Percentiles rank a stretch among this genome's conserved stretches.
These are phyloP conservation scores for Microbotryum scabiosae DNA, from an alignment of 1,284 basidiomycete species.

Conservation along the genomic window DNA sequence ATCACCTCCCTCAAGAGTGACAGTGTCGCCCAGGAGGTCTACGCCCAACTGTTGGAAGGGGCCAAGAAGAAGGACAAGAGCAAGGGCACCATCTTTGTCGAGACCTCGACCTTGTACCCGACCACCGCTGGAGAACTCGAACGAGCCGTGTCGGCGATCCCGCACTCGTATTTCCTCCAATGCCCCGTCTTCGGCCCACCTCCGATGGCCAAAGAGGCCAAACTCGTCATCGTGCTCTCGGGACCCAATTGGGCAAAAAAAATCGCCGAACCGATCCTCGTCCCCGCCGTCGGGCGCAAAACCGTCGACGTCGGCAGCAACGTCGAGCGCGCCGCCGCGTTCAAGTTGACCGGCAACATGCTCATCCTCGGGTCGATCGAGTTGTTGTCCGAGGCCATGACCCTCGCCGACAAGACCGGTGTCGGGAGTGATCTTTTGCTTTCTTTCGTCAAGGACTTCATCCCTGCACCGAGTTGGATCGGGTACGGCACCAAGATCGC, in stretches of 20 bases:
- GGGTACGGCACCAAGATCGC: conserved; percentile 61
- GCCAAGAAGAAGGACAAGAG: conserved; percentile 15
- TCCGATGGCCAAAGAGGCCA: conserved; percentile 52
- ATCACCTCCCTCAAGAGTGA: conserved; percentile 69
- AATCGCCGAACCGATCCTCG: conserved; percentile 61
- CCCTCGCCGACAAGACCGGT: conserved; percentile 74
- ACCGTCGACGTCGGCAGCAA: conserved; percentile 51
- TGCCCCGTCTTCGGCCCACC: conserved; percentile 70
- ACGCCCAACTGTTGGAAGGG: conserved; percentile 41
- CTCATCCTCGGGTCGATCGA: conserved; percentile 49
- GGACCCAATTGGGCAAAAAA: conserved; percentile 80
- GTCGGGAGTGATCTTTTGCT: conserved; percentile 57
- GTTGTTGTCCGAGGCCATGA: conserved; percentile 69
- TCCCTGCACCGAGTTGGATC: conserved; percentile 44
- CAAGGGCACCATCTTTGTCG: conserved; percentile 28
- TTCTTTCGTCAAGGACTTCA: conserved; percentile 49
- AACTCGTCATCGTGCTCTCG: conserved; percentile 66
- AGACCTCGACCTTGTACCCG: conserved; percentile 31
- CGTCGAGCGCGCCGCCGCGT: conserved; percentile 56
- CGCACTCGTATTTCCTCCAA: conserved; percentile 60
- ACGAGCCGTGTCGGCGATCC: conserved; percentile 53
- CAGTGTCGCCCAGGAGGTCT: conserved; percentile 60
- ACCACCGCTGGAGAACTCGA: conserved; percentile 57
- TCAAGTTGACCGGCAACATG: conserved; percentile 28
- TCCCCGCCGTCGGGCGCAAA: conserved; percentile 71